Base-by-base conservation (phyloP, 2,329 filamentous ascomycete species). In the Teratosphaeriaceae sp. region DNA sequence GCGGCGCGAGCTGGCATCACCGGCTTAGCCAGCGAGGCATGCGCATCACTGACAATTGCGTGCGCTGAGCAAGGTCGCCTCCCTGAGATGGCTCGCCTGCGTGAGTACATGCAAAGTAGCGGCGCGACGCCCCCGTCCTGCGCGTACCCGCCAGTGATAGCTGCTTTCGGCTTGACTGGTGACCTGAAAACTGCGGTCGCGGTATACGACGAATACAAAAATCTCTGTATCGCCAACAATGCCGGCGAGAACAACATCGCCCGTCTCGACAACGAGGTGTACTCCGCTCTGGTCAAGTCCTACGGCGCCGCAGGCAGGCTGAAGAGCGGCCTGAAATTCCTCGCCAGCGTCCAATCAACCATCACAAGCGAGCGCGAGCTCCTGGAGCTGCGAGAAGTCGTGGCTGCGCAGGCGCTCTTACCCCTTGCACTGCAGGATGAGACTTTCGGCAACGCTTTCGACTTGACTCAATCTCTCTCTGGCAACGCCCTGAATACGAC, bases 131-230 rank as follows among this genome's bases (percentile, higher is more conserved):
- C 90, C 0, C 81, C 84, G 46, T 83, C 88, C 5, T 80, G 84
- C 35, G 86, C 90, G 40, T 97, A 95, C 67, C 85, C 88, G 1
- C 78, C 83, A 15, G 95, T 98, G 86, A 96, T 98, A 62, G 82
- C 85, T n/a, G 88, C 89, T 0, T 97, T 95, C 60, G 87, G 87
- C 47, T 77, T 78, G 31, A 78, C 77, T 9, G 85, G 88, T 38
- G 88, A 97, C 61, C 70, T 97, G 34, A 75, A 82, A 56, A 94
- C 85, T 54, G 92, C 89, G 16, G 86, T 97, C 5, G 88, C 95
- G 63, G 88, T 88, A 66, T 98, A 96, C 68, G 90, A 94, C 51
- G 87, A 95, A 66, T 97, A 97, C 73, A 88, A 88, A 59, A 78
- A 80, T 35, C 73, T 96, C 31, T 89, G 90, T n/a, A 79, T 97